Evolutionary conservation across 1,284 basidiomycete species (phyloP).

Genomic region (Rhodotorula sp.): DNA sequence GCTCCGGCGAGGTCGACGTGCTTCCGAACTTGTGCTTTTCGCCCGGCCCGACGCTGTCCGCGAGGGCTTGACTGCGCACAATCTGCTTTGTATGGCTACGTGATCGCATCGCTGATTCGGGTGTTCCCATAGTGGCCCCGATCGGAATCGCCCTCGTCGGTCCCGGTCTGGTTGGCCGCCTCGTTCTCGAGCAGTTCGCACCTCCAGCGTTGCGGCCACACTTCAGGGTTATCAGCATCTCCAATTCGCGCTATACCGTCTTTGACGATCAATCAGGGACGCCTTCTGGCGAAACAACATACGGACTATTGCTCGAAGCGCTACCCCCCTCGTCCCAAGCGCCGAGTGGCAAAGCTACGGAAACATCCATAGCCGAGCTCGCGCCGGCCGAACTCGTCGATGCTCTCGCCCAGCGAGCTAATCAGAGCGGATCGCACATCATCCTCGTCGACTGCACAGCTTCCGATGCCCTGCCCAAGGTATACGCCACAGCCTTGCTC

Average conservation of each 20-base stretch:
- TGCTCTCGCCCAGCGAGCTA: slow-evolving; percentile 47
- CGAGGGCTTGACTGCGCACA: too few relatives aligned
- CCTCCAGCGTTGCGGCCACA: slow-evolving; percentile 53
- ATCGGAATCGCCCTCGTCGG: slow-evolving; percentile 55
- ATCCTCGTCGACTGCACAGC: slow-evolving; percentile 92
- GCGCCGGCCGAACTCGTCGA: slow-evolving; percentile 43
- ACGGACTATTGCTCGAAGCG: slow-evolving; percentile 3
- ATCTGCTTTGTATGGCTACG: too few relatives aligned
- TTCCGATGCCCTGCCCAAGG: slow-evolving; percentile 70
- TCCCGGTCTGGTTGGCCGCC: slow-evolving; percentile 80
- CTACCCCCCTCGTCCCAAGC: slow-evolving; percentile 5
- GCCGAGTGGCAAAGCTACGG: too few relatives aligned
- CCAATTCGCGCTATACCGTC: slow-evolving; percentile 63
- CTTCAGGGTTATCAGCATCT: slow-evolving; percentile 66
- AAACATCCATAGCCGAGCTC: background rate
- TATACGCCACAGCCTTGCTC: slow-evolving; percentile 77
- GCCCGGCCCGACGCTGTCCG: too few relatives aligned
- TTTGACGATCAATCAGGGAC: background rate
- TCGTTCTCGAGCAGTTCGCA: slow-evolving; percentile 72
- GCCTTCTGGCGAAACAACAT: too few relatives aligned
- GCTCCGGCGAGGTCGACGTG: too few relatives aligned
- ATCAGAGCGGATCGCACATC: background rate
- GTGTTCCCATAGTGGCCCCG: background rate
- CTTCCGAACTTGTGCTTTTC: too few relatives aligned
- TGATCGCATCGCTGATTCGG: background rate